A percentile compares a stretch with the other conserved stretches of the same genome.
These are phyloP conservation scores for Fusarium sp. DNA, from an alignment of 2,329 filamentous ascomycete genomes.

Conservation along the genomic window DNA sequence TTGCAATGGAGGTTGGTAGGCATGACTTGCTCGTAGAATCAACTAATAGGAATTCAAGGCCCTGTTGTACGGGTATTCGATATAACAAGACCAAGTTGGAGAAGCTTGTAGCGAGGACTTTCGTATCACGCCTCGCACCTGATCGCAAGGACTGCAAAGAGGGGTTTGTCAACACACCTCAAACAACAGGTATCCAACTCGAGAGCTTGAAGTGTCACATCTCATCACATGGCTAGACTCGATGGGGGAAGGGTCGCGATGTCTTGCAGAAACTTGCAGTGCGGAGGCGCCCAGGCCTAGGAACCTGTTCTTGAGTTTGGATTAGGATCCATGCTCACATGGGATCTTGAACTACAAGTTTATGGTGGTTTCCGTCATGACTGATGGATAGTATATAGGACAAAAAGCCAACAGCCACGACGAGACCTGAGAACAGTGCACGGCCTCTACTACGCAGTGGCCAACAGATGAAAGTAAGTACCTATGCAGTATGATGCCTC, in stretches of 20 bases:
- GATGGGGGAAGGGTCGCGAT: slow-evolving; percentile 29
- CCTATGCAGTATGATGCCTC: not conserved
- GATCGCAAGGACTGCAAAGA: slow-evolving; percentile 12
- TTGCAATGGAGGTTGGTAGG: not conserved
- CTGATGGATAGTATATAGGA: not conserved
- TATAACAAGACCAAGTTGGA: not conserved
- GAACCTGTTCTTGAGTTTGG: not conserved
- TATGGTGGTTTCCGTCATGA: slow-evolving; percentile 1
- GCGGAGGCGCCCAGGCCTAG: slow-evolving; percentile 18
- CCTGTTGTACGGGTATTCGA: not conserved
- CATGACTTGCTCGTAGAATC: not conserved
- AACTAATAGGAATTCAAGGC: not conserved
- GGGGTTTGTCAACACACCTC: slow-evolving; percentile 22
- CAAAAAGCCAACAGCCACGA: slow-evolving; percentile 13
- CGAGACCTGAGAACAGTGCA: slow-evolving; percentile 17
- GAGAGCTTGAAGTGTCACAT: slow-evolving; percentile 33
- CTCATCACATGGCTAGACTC: slow-evolving; percentile 37
- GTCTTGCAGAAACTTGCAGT: slow-evolving; percentile 26
- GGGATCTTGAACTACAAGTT: not conserved
- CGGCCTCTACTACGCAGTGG: slow-evolving; percentile 16
- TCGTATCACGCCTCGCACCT: slow-evolving; percentile 19
- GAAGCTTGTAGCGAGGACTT: not conserved
- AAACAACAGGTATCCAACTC: slow-evolving; percentile 21
- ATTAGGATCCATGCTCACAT: slow-evolving; percentile 8
- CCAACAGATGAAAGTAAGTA: slow-evolving; percentile 2